Evolutionary conservation across 345 rosid genomes (phyloP), one percentile per base, ranked within the genome.

Genomic region (Citrus sp.): DNA sequence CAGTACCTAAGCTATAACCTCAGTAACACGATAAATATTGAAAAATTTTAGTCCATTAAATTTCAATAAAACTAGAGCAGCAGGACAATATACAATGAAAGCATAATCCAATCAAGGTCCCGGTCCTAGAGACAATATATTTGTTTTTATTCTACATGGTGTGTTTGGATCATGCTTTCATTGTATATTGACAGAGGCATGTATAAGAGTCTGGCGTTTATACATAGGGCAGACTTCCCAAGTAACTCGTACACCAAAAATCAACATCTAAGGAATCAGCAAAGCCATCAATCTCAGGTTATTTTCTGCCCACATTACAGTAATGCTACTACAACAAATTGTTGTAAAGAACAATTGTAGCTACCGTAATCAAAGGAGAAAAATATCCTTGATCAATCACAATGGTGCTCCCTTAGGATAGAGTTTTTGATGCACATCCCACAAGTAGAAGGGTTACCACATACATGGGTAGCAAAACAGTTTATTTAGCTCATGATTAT

Each of bases 281-380:
- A 42, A 38, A 74, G 67, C 46, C 51, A 59, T 59, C 51, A 60
- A 73, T 38, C 67, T 64, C 25, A 24, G 46, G 46, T 30, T 59
- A 12, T 73, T 73, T 46, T n/a, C 9, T 32, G 12, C 67, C 35
- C 28, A 19, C 63, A 72, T 72, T 22, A 60, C 32, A 2, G 28
- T 30, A 60, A 62, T 60, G 77, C 55, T 55, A 73, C 77, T 37
- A 38, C n/a, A 37, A 60, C 67, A 73, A 55, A 30, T 32, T 30
- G 30, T 34, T 72, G 63, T 22, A 56, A 40, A 14, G 22, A 60
- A 61, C 59, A 27, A 61, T 61, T n/a, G 7, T 7, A 66, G 46
- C 70, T 35, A 66, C 25, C 22, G 46, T 32, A 40, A 63, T 64
- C 71, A 42, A 49, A 18, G 37, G 24, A 49, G 66, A 25, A 63